Base-by-base conservation (phyloP, 2,329 filamentous ascomycete species). In the Amesomyces nigricolor region DNA sequence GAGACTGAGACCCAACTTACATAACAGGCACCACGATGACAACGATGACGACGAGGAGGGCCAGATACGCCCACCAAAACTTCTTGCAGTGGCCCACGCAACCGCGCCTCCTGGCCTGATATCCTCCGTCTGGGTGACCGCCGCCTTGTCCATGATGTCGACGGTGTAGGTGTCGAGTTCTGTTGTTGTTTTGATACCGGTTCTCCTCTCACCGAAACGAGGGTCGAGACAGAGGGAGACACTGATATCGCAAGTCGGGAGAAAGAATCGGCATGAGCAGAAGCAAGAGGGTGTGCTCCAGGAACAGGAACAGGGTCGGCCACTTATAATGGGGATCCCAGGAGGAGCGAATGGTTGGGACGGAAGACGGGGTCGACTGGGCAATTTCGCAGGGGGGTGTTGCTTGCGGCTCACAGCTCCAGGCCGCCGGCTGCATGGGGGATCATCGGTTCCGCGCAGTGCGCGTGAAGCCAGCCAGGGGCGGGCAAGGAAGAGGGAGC, bases 51-150 rank as follows among this genome's bases (percentile, higher is more conserved):
- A 78, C 65, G 50, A 82, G 66, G 14, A 74, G 66, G 56, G 86
- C 70, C 56, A 85, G 66, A 62, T 83, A 75, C 59, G 75, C 63
- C 82, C 83, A 86, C 83, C 83, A 86, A 63, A 78, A 84, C 62
- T 72, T 75, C 64, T 70, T 75, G 66, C 76, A 78, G 65, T 82
- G 79, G 46, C 73, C 70, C 53, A 70, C 70, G 61, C 72, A 71
- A 30, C 67, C 67, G 57, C 72, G 69, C 60, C 69, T 72, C 66
- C 73, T 74, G 51, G 61, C 58, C 63, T 64, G 47, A 65, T 58
- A 48, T 61, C 64, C 63, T 77, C 73, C 39, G 65, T 63, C 66
- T 73, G 69, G 26, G 65, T 62, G 54, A 68, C 61, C 46, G 67
- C 65, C 38, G 59, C 9, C 58, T 66, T 64, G 44, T 62, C 60